These are phyloP conservation scores for Chenopodium berlandieri DNA, from an alignment of 148 eudicot species.

Conservation along the genomic window DNA sequence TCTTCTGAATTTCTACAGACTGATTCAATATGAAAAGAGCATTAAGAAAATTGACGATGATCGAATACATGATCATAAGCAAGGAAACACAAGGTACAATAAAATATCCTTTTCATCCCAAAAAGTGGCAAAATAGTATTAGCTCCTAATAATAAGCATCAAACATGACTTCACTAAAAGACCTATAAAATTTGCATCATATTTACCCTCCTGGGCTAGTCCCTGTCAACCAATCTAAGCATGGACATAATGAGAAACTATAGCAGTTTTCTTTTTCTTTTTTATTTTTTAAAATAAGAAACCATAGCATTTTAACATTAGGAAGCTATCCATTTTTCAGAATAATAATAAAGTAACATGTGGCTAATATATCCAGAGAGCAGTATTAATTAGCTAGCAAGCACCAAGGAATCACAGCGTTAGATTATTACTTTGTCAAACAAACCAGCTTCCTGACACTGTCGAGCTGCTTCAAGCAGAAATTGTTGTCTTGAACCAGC, in stretches of 20 bases:
- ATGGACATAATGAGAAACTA: not conserved
- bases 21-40: constrained; percentile 25
- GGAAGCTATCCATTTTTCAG: not conserved
- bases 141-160: not conserved
- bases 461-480: constrained; percentile 83
- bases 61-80: not conserved
- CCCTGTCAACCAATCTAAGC: not conserved
- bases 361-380: not conserved
- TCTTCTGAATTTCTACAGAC: constrained; percentile 88
- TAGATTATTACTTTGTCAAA: constrained; percentile 67
- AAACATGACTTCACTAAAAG: not conserved
- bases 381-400: not conserved
- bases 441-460: constrained; percentile 80
- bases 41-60: not conserved
- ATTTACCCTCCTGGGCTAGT: not conserved
- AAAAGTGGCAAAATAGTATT: not conserved
- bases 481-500: constrained; percentile 61
- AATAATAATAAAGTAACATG: not conserved
- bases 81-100: constrained; percentile 5
- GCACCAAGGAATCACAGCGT: constrained; percentile 10
- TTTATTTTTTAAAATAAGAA: too few species aligned
- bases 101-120: not conserved
- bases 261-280: not conserved
- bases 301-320: too few species aligned
- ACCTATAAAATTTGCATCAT: not conserved